These are phyloP conservation scores for Plantago coronopus DNA, from an alignment of 305 asterid species.

Conservation along the genomic window DNA sequence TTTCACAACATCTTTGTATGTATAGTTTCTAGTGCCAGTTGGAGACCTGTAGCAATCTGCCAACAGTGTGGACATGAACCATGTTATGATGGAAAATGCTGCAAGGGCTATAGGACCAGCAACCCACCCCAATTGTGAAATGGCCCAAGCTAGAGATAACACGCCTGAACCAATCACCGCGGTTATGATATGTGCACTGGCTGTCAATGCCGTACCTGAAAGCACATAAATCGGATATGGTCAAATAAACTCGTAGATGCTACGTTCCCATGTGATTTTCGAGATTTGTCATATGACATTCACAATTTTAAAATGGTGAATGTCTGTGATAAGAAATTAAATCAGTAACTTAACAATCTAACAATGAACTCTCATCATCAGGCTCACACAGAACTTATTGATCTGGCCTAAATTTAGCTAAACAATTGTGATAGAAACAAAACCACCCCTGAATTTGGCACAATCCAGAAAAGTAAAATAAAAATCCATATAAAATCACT, in stretches of 20 bases:
- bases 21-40: conserved; percentile 47
- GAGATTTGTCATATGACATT: too few species aligned
- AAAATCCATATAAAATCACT: too few species aligned
- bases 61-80: conserved; percentile 44
- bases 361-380: too few species aligned
- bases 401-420: too few species aligned
- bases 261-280: not conserved
- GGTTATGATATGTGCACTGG: conserved; percentile 60
- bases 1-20: conserved; percentile 46
- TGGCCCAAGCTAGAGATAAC: conserved; percentile 64
- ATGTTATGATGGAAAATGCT: conserved; percentile 48
- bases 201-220: conserved; percentile 40
- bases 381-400: too few species aligned
- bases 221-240: too few species aligned
- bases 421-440: too few species aligned
- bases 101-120: conserved; percentile 44
- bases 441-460: too few species aligned
- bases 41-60: conserved; percentile 49
- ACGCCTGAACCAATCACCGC: conserved; percentile 75
- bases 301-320: too few species aligned
- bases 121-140: conserved; percentile 68
- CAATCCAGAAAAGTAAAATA: too few species aligned
- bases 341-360: too few species aligned
- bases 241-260: not conserved
- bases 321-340: too few species aligned